These are phyloP conservation scores for Centrapalus pauciflorus DNA, from an alignment of 129 eudicot species.

Conservation along the genomic window DNA sequence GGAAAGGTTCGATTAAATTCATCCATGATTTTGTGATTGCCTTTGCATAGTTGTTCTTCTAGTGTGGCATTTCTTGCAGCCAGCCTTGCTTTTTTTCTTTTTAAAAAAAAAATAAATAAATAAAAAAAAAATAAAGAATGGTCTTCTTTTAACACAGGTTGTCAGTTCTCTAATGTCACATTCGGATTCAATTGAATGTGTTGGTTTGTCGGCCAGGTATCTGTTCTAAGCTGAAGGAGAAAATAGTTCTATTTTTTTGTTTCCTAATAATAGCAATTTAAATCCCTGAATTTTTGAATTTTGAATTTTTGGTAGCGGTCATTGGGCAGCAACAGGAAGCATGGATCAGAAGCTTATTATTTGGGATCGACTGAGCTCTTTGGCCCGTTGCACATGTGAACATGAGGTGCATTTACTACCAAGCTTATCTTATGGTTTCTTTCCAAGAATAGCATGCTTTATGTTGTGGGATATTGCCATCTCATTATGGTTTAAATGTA, in stretches of 20 bases:
- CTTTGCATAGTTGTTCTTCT: too few relatives aligned
- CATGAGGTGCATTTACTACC: slow-evolving; percentile 59
- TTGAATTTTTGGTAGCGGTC: slow-evolving; percentile 43
- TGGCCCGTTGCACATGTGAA: slow-evolving; percentile 70
- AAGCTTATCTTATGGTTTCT: neutral
- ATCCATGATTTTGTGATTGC: too few relatives aligned
- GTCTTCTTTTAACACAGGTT: slow-evolving; percentile 45
- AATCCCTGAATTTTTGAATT: neutral
- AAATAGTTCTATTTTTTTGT: neutral
- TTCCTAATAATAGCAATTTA: neutral
- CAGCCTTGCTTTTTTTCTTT: too few relatives aligned
- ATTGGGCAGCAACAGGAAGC: slow-evolving; percentile 94
- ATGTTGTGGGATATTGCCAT: too few relatives aligned
- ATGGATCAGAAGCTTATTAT: slow-evolving; percentile 81
- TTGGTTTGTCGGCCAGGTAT: slow-evolving; percentile 69
- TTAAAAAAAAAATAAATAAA: too few relatives aligned
- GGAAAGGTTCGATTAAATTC: slow-evolving; percentile 57
- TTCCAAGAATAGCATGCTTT: neutral
- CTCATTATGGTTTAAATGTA: neutral
- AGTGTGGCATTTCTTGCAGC: too few relatives aligned
- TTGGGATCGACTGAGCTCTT: slow-evolving; percentile 76
- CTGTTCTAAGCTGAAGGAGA: neutral
- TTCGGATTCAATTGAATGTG: slow-evolving; percentile 73
- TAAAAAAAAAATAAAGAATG: too few relatives aligned
- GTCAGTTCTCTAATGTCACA: slow-evolving; percentile 65